phyloP scores from a whole-genome alignment of 805 yeast species.

The Ogataea chonburiensis region DNA sequence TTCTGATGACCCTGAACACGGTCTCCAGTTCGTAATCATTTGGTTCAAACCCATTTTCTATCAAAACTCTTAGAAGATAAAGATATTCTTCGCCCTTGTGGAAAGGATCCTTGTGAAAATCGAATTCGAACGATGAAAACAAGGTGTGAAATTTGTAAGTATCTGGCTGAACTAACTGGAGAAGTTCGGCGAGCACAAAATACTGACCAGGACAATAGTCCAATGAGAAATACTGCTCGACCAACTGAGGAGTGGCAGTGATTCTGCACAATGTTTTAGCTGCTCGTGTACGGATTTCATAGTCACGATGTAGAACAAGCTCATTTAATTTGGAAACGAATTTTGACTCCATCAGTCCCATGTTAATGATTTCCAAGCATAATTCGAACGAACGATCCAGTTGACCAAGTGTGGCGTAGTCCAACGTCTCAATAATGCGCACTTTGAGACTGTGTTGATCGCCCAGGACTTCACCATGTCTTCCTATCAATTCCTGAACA shows the following conservation, averaged over 20 bases:
- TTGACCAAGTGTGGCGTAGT: constrained; percentile 47
- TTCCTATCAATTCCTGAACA: constrained; percentile 79
- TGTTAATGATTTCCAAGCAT: constrained; percentile 15
- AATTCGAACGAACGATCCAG: constrained; percentile 38
- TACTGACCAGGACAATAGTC: constrained; percentile 6
- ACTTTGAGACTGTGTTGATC: constrained; percentile 41
- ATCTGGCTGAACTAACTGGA: constrained; percentile 5
- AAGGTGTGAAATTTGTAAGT: constrained; percentile 8
- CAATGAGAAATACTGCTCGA: background rate
- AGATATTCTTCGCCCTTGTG: constrained; percentile 41
- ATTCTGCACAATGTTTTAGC: constrained; percentile 36
- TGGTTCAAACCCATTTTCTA: constrained; percentile 8
- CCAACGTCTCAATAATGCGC: constrained; percentile 57
- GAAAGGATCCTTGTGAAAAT: constrained; percentile 35
- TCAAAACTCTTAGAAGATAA: constrained; percentile 20
- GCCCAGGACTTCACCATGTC: constrained; percentile 50
- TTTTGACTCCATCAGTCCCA: constrained; percentile 18
- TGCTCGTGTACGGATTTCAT: constrained; percentile 42
- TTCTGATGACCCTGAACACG: constrained; percentile 32
- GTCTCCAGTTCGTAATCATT: constrained; percentile 20
- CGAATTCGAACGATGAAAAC: constrained; percentile 23
- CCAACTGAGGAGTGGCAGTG: background rate
- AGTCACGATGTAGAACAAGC: constrained; percentile 39
- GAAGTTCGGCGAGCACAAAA: constrained; percentile 27
- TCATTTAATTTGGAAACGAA: constrained; percentile 36